Evolutionary conservation across 345 rosid species (phyloP).

Genomic region (Cardamine resedifolia): DNA sequence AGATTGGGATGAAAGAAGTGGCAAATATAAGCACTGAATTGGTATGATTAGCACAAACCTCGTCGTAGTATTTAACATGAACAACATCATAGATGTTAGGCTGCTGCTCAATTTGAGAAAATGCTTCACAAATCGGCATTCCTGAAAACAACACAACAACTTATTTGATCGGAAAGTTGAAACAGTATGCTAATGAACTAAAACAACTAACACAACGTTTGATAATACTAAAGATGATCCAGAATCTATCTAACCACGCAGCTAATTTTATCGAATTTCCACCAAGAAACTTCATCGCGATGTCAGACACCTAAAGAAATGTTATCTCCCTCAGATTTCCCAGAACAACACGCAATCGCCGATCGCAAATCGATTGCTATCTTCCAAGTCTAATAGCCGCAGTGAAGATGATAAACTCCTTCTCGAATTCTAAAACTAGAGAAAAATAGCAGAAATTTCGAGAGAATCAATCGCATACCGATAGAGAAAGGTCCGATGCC

Average conservation of each 20-base stretch:
- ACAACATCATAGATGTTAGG: constrained; percentile 95
- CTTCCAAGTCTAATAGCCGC: constrained; percentile 8
- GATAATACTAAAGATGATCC: neutral
- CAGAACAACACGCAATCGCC: constrained; percentile 35
- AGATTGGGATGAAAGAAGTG: neutral
- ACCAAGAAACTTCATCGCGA: neutral
- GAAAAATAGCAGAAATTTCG: neutral
- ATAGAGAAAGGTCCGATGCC: constrained; percentile 90
- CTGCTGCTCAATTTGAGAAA: constrained; percentile 87
- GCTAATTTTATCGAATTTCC: neutral
- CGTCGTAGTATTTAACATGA: constrained; percentile 85
- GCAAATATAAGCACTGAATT: neutral
- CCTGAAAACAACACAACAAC: constrained; percentile 47
- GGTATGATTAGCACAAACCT: constrained; percentile 53
- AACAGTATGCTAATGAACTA: neutral
- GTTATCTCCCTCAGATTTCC: neutral
- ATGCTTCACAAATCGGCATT: constrained; percentile 93
- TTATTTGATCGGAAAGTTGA: constrained; percentile 19
- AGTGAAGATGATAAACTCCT: neutral
- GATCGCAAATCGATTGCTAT: constrained; percentile 26
- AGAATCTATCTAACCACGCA: constrained; percentile 1
- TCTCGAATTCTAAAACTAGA: neutral
- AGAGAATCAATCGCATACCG: constrained; percentile 47
- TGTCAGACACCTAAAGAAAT: neutral
- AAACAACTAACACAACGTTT: neutral